Base-by-base conservation (phyloP, 768 basidiomycete genomes). In the Lactarius sanguifluus region DNA sequence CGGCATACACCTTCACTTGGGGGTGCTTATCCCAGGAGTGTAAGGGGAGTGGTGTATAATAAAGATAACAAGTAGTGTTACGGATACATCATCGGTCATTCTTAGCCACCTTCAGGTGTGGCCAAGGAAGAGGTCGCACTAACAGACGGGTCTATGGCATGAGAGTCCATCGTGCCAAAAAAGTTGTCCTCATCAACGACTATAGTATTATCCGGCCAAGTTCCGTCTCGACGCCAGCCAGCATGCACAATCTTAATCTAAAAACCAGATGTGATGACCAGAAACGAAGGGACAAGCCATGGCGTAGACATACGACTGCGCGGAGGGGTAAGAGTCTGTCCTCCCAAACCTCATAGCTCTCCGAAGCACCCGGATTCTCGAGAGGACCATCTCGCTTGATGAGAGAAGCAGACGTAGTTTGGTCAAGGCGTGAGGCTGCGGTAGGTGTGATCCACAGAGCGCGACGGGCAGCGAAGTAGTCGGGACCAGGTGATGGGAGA, bases 221-320 rank as follows among this genome's bases (percentile, higher is more conserved):
- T 91, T 58, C 85, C 80, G 58, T 93, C 90, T 59, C 84, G 84
- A 56, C 89, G 75, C 91, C 91, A 93, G 41, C 87, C 86, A 40
- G 87, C 83, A 71, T 90, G 84, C 55, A 91, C 75, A 65, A 93
- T 81, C 72, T 88, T 88, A 72, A 91, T 83, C 91, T 93, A 75
- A 69, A 58, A 63, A 58, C 59, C 41, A 57, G 64, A 38, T 52
- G 59, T 72, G 74, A 62, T 72, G 70, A 59, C 60, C 47, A 64
- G 47, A 45, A 36, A 23, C 70, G 62, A 70, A 55, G 38, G 60
- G 64, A 47, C 59, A 64, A 30, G 25, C 47, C 56, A 52, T 50
- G 23, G 56, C 45, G 57, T 61, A 40, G 52, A 81, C 89, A 69
- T 76, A 91, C 90, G 52, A 90, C 82, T 61, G 86, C 73, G 59